phyloP scores from a whole-genome alignment of 257 asterid species.

The Rehmannia glutinosa region DNA sequence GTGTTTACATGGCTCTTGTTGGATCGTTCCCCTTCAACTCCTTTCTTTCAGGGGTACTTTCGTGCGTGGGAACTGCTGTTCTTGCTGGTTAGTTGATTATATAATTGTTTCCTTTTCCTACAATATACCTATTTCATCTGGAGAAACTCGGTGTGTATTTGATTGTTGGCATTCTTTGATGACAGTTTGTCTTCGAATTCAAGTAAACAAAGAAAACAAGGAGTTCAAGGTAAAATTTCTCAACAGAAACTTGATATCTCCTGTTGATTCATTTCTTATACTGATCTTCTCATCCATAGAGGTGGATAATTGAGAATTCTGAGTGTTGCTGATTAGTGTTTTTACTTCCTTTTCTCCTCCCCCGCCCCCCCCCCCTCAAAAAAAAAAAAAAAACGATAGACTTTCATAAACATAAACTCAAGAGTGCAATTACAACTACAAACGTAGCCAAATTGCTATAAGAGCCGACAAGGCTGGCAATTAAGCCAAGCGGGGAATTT shows the following conservation, averaged over 20 bases:
- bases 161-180: background rate
- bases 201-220: conserved; percentile 92
- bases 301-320: background rate
- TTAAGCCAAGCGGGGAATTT: too few species aligned
- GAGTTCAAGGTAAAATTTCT: conserved; percentile 67
- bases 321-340: background rate
- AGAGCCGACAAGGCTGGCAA: too few species aligned
- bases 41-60: conserved; percentile 93
- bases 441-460: too few species aligned
- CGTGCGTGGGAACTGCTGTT: conserved; percentile 95
- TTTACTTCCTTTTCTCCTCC: background rate
- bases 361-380: too few species aligned
- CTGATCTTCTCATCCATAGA: background rate
- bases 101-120: background rate
- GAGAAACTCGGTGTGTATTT: background rate
- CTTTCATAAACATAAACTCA: too few species aligned
- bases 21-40: conserved; percentile 98
- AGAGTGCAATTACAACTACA: too few species aligned
- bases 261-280: background rate
- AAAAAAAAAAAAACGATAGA: too few species aligned
- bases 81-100: conserved; percentile 41
- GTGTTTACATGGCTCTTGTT: conserved; percentile 82
- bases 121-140: background rate
- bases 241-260: background rate
- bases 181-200: conserved; percentile 62